Evolutionary conservation across 148 eudicot genomes (phyloP).

Genomic region (Beta vulgaris): DNA sequence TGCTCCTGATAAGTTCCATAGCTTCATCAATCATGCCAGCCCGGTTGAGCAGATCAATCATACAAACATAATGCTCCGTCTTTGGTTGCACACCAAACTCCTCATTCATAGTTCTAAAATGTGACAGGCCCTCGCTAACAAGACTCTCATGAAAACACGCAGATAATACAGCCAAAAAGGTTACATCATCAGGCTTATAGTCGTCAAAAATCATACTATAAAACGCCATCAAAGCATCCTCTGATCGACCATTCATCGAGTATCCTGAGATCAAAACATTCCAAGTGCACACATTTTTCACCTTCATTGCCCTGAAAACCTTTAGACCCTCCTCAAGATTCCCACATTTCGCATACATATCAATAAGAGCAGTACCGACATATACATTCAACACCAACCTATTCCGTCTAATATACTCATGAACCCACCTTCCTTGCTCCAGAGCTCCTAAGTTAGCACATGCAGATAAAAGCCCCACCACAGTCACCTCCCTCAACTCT

Average conservation of each 20-base stretch:
- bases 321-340: constrained; percentile 34
- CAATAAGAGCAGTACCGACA: constrained; percentile 43
- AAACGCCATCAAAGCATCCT: constrained; percentile 41
- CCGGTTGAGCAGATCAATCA: constrained; percentile 43
- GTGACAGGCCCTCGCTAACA: constrained; percentile 30
- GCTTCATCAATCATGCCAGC: constrained; percentile 37
- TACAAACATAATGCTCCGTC: constrained; percentile 38
- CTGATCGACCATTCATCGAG: constrained; percentile 37
- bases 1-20: constrained; percentile 23
- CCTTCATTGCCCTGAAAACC: constrained; percentile 33
- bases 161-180: constrained; percentile 39
- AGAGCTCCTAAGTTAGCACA: constrained; percentile 48
- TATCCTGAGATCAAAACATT: constrained; percentile 45
- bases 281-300: constrained; percentile 54
- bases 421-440: constrained; percentile 47
- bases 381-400: constrained; percentile 31
- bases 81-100: constrained; percentile 31
- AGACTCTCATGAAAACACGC: constrained; percentile 39
- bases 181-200: constrained; percentile 42
- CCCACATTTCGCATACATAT: constrained; percentile 65
- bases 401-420: constrained; percentile 28
- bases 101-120: constrained; percentile 37
- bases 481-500: constrained; percentile 43
- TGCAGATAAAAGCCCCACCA: constrained; percentile 46
- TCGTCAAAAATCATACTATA: constrained; percentile 32